Conservation (phyloP, 2,329 filamentous ascomycete genomes). For the Hymenoscyphus scutula region DNA sequence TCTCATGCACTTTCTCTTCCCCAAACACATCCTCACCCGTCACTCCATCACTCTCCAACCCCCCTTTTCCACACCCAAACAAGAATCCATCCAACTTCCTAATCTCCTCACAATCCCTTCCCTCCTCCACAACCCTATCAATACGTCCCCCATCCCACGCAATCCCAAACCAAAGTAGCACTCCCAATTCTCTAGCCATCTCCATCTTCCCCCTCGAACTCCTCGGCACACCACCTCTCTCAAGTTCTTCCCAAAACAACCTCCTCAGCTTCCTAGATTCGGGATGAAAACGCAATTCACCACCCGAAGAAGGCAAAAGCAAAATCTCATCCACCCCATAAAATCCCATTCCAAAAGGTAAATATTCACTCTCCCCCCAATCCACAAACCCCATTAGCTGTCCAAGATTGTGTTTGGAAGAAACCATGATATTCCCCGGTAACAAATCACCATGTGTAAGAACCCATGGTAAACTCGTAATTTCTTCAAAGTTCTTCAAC, state of each 20-base stretch:
- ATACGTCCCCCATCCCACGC: slow-evolving; percentile 61
- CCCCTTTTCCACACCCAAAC: neutral
- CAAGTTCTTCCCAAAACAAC: slow-evolving; percentile 48
- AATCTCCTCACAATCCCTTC: slow-evolving; percentile 52
- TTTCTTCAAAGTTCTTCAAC: slow-evolving; percentile 34
- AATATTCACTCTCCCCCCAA: slow-evolving; percentile 61
- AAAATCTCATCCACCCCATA: slow-evolving; percentile 62
- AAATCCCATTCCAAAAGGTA: slow-evolving; percentile 58
- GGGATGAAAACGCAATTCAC: slow-evolving; percentile 40
- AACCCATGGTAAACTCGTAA: slow-evolving; percentile 50
- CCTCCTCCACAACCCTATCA: slow-evolving; percentile 54
- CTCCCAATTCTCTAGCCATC: slow-evolving; percentile 50
- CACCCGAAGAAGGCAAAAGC: slow-evolving; percentile 22
- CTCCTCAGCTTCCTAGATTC: slow-evolving; percentile 44
- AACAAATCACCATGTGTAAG: slow-evolving; percentile 62
- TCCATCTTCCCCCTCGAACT: slow-evolving; percentile 38
- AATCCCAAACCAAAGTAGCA: slow-evolving; percentile 62
- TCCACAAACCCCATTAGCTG: slow-evolving; percentile 55
- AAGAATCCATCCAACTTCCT: slow-evolving; percentile 45
- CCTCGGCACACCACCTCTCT: slow-evolving; percentile 32
- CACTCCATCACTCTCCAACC: neutral
- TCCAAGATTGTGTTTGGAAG: slow-evolving; percentile 40
- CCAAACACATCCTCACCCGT: neutral
- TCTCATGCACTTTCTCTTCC: neutral
- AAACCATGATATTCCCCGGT: slow-evolving; percentile 55